Percentiles rank a stretch among this genome's conserved stretches.
Evolutionary conservation across 2,329 filamentous ascomycete species (phyloP).

Genomic region (Colletotrichum lentis): DNA sequence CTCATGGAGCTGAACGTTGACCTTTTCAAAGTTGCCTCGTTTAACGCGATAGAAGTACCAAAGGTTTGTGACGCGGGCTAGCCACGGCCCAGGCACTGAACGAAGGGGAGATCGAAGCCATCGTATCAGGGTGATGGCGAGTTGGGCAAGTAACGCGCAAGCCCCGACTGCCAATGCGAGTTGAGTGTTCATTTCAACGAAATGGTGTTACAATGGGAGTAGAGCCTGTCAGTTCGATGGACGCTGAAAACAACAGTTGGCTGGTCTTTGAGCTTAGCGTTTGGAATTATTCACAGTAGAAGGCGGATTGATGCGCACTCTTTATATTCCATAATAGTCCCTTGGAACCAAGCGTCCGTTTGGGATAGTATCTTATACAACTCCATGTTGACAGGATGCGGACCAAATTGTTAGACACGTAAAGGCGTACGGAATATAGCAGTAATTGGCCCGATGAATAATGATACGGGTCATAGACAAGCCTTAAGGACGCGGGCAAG

Average conservation of each 20-base stretch:
- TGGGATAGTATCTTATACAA: too few species aligned
- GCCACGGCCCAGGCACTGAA: conserved; percentile 42
- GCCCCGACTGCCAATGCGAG: background rate
- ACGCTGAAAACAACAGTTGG: background rate
- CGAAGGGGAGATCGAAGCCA: conserved; percentile 41
- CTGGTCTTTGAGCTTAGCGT: background rate
- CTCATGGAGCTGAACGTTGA: conserved; percentile 44
- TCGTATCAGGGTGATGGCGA: background rate
- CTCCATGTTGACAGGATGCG: too few species aligned
- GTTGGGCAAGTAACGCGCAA: background rate
- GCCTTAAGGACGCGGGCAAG: background rate
- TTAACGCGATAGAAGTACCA: conserved; percentile 45
- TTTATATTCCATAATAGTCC: too few species aligned
- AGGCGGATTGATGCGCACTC: too few species aligned
- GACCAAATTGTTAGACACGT: too few species aligned
- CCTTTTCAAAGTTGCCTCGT: conserved; percentile 43
- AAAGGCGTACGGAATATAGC: too few species aligned
- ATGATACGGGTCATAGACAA: background rate
- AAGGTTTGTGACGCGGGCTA: conserved; percentile 43
- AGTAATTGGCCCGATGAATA: too few species aligned
- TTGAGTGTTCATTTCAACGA: conserved; percentile 1
- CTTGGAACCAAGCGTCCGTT: too few species aligned
- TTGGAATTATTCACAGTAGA: too few species aligned
- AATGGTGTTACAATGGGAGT: background rate
- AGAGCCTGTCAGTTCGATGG: too few species aligned